These are phyloP conservation scores for Xenoacremonium recifei DNA, from an alignment of 2,329 filamentous ascomycete species.

Conservation along the genomic window DNA sequence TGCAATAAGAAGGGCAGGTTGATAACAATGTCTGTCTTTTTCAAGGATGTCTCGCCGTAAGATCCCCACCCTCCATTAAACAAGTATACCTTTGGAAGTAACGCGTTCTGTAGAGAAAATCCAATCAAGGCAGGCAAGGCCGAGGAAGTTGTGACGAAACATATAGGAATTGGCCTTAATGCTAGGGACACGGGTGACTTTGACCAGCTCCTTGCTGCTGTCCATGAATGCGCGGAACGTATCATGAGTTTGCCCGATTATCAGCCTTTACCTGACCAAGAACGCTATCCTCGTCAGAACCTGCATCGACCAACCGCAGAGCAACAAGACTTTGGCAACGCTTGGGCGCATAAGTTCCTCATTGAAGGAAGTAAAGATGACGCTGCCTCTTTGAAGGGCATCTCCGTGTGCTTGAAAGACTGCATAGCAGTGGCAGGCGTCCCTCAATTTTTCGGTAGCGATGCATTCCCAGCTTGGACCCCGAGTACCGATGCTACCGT, in stretches of 20 bases:
- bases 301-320: slow-evolving; percentile 36
- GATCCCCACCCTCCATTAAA: slow-evolving; percentile 5
- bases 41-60: slow-evolving; percentile 36
- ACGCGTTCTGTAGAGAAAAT: slow-evolving; percentile 30
- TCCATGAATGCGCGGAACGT: slow-evolving; percentile 49
- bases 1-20: background rate
- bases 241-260: slow-evolving; percentile 46
- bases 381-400: slow-evolving; percentile 33
- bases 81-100: background rate
- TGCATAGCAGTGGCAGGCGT: slow-evolving; percentile 54
- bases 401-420: slow-evolving; percentile 52
- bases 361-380: slow-evolving; percentile 33
- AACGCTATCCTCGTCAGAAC: slow-evolving; percentile 43
- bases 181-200: slow-evolving; percentile 42
- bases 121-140: slow-evolving; percentile 41
- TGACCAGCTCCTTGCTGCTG: slow-evolving; percentile 45
- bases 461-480: slow-evolving; percentile 48
- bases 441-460: slow-evolving; percentile 51
- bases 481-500: slow-evolving; percentile 53
- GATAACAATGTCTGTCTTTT: slow-evolving; percentile 36
- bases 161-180: slow-evolving; percentile 37
- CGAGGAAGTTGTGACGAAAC: slow-evolving; percentile 30
- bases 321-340: slow-evolving; percentile 46
- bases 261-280: slow-evolving; percentile 38
- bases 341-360: slow-evolving; percentile 50